These are phyloP conservation scores for Trichoderma afroharzianum DNA, from an alignment of 2,329 filamentous ascomycete species.

Conservation along the genomic window DNA sequence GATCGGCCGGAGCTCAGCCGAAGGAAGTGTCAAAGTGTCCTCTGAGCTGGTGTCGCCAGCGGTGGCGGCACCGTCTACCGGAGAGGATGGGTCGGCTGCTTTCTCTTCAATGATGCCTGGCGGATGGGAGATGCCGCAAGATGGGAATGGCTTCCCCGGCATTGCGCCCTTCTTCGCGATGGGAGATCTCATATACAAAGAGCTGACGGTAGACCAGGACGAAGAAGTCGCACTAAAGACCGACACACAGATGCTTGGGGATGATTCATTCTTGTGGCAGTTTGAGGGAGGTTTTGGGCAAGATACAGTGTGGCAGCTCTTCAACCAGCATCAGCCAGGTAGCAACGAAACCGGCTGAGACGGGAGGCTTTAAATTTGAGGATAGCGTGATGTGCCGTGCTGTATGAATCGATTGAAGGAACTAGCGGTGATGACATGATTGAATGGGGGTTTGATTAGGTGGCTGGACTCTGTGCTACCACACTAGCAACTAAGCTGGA, in stretches of 20 bases:
- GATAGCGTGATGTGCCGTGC: background rate
- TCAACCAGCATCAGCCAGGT: conserved; percentile 47
- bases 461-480: background rate
- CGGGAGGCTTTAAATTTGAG: background rate
- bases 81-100: background rate
- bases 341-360: conserved; percentile 16
- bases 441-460: background rate
- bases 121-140: conserved; percentile 41
- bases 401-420: background rate
- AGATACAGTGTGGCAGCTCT: conserved; percentile 54
- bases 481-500: background rate
- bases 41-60: background rate
- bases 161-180: conserved; percentile 56
- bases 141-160: conserved; percentile 45
- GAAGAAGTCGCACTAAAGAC: conserved; percentile 25
- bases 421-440: background rate
- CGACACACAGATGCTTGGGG: conserved; percentile 13
- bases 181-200: conserved; percentile 55
- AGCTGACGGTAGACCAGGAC: conserved; percentile 44
- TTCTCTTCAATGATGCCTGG: conserved; percentile 4
- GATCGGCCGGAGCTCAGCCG: background rate
- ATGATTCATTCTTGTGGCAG: conserved; percentile 36
- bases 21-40: background rate
- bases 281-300: conserved; percentile 54
- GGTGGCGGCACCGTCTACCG: background rate